A percentile compares a stretch with the other conserved stretches of the same genome.
phyloP scores from a whole-genome alignment of 129 eudicot species.

The Flaveria sonorensis region DNA sequence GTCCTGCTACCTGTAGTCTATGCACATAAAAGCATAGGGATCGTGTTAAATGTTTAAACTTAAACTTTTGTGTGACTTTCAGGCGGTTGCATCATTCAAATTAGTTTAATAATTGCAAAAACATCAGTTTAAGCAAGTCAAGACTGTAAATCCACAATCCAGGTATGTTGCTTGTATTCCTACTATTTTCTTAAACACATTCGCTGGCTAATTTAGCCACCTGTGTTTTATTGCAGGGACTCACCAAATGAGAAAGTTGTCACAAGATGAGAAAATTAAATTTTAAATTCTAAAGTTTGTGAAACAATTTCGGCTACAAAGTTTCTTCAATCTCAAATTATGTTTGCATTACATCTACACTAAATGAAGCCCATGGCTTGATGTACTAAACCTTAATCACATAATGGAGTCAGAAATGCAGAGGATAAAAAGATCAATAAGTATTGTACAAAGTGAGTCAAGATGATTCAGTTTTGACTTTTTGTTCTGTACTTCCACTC shows the following conservation, averaged over 20 bases:
- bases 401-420: slow-evolving; percentile 17
- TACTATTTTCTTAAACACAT: slow-evolving; percentile 2
- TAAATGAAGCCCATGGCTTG: slow-evolving; percentile 14
- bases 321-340: slow-evolving; percentile 19
- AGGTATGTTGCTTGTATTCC: slow-evolving; percentile 12
- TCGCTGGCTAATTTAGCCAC: background rate
- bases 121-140: slow-evolving; percentile 11
- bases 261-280: slow-evolving; percentile 14
- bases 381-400: slow-evolving; percentile 28
- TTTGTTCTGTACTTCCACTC: slow-evolving; percentile 42
- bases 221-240: slow-evolving; percentile 18
- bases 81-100: slow-evolving; percentile 89
- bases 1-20: background rate
- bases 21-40: background rate
- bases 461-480: slow-evolving; percentile 40
- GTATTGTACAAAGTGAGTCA: slow-evolving; percentile 16
- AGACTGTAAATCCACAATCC: slow-evolving; percentile 16
- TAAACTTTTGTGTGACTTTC: slow-evolving; percentile 23
- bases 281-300: background rate
- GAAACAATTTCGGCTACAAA: slow-evolving; percentile 23
- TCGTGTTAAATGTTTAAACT: background rate
- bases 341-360: slow-evolving; percentile 16
- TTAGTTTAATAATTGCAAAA: slow-evolving; percentile 35
- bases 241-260: slow-evolving; percentile 2
- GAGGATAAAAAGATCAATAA: background rate